Evolutionary conservation across 2,329 filamentous ascomycete genomes (phyloP).

Genomic region (Alternaria conjuncta): DNA sequence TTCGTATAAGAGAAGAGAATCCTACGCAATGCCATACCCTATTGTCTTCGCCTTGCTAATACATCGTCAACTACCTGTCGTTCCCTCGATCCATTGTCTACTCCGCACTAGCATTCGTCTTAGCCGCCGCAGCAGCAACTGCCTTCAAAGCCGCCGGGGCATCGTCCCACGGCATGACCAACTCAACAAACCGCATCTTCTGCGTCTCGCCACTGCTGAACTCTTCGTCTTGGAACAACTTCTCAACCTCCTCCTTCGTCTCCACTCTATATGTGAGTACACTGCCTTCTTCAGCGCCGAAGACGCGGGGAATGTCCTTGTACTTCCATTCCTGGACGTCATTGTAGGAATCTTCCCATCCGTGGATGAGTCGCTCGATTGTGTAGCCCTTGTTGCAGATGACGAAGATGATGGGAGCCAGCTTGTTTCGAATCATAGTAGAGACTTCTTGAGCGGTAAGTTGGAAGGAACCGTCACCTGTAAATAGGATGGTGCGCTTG

Average conservation of each 20-base stretch:
- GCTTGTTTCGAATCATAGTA: conserved; percentile 77
- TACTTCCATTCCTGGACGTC: conserved; percentile 79
- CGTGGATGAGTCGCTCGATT: conserved; percentile 88
- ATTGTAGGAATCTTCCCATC: conserved; percentile 80
- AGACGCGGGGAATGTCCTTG: conserved; percentile 70
- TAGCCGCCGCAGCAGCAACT: conserved; percentile 74
- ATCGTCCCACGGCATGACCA: conserved; percentile 81
- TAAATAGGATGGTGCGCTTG: conserved; percentile 78
- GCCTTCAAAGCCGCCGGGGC: conserved; percentile 73
- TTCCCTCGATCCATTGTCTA: not conserved
- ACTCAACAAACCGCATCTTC: conserved; percentile 75
- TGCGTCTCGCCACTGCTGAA: conserved; percentile 58
- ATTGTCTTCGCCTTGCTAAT: not conserved
- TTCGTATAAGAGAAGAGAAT: not conserved
- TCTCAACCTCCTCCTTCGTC: conserved; percentile 71
- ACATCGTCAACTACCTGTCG: not conserved
- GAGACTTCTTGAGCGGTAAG: conserved; percentile 83
- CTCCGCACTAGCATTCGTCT: conserved; percentile 59
- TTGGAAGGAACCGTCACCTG: conserved; percentile 89
- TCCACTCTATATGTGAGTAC: conserved; percentile 71
- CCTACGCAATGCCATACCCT: not conserved
- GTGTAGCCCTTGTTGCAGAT: conserved; percentile 90
- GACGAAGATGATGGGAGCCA: conserved; percentile 82
- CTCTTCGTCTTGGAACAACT: conserved; percentile 67
- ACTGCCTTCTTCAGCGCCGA: conserved; percentile 66